Evolutionary conservation across 2,329 filamentous ascomycete genomes (phyloP).

Genomic region (Pseudogymnoascus sp.): DNA sequence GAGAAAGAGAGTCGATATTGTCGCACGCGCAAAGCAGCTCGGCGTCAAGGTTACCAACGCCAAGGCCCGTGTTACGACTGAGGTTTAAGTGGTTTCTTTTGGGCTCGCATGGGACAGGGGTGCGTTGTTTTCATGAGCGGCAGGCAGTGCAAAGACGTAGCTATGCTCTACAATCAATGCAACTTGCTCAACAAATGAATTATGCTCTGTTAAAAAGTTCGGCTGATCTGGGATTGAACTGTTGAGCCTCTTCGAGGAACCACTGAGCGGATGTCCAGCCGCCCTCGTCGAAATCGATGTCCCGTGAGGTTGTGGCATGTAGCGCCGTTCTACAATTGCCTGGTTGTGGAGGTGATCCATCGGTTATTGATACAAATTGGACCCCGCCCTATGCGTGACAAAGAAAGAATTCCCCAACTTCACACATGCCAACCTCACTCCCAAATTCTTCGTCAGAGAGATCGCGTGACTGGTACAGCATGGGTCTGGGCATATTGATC

Average conservation of each 20-base stretch:
- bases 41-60: conserved; percentile 99
- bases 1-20: conserved; percentile 97
- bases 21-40: conserved; percentile 93
- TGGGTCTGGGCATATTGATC: not conserved
- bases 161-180: conserved; percentile 29
- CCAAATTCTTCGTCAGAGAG: not conserved
- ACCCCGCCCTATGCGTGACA: not conserved
- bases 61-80: conserved; percentile 97
- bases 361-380: not conserved
- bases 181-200: conserved; percentile 9
- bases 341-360: not conserved
- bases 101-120: conserved; percentile 28
- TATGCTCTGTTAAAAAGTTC: not conserved
- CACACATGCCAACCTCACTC: not conserved
- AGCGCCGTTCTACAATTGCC: not conserved
- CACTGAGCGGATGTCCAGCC: not conserved
- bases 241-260: not conserved
- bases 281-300: not conserved
- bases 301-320: not conserved
- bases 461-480: not conserved
- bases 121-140: conserved; percentile 27
- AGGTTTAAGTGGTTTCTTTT: conserved; percentile 53
- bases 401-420: not conserved
- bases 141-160: conserved; percentile 26
- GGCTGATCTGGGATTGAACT: not conserved